Evolutionary conservation across 345 rosid species (phyloP).

Genomic region (Aethionema arabicum): DNA sequence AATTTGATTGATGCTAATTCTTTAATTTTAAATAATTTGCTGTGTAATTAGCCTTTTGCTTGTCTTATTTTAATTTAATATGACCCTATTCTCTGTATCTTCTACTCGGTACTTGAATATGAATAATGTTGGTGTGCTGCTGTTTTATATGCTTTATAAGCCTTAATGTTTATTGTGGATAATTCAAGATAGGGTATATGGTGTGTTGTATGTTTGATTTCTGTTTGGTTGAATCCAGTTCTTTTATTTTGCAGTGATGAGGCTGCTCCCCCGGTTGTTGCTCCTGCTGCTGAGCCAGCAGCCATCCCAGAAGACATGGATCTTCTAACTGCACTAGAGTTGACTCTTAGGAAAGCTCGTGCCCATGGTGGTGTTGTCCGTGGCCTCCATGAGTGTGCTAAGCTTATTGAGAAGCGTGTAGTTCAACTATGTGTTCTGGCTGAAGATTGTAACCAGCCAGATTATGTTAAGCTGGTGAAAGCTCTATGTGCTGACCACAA

Average conservation of each 20-base stretch:
- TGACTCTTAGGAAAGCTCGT: slow-evolving; percentile 72
- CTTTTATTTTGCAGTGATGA: slow-evolving; percentile 54
- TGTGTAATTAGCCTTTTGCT: not conserved
- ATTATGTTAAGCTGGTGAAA: slow-evolving; percentile 73
- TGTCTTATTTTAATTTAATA: not conserved
- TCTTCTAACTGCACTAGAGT: slow-evolving; percentile 66
- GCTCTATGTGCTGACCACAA: slow-evolving; percentile 78
- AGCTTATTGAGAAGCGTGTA: slow-evolving; percentile 73
- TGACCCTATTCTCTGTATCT: no score
- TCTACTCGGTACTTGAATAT: not conserved
- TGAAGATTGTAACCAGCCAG: slow-evolving; percentile 87
- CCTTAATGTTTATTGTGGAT: not conserved
- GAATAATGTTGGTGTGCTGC: not conserved
- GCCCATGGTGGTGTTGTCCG: slow-evolving; percentile 74
- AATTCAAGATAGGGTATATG: not conserved
- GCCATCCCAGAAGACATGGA: slow-evolving; percentile 73
- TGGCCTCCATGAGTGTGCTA: slow-evolving; percentile 79
- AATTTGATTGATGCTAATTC: no score
- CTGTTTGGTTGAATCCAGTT: not conserved
- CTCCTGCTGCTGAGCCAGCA: slow-evolving; percentile 47
- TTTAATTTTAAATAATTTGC: not conserved
- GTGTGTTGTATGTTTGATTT: slow-evolving; percentile 4
- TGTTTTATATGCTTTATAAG: not conserved
- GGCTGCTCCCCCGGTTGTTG: slow-evolving; percentile 47
- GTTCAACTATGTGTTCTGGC: slow-evolving; percentile 79